Conservation (phyloP, 495 filamentous ascomycete species). For the Aspergillus heteromorphus region DNA sequence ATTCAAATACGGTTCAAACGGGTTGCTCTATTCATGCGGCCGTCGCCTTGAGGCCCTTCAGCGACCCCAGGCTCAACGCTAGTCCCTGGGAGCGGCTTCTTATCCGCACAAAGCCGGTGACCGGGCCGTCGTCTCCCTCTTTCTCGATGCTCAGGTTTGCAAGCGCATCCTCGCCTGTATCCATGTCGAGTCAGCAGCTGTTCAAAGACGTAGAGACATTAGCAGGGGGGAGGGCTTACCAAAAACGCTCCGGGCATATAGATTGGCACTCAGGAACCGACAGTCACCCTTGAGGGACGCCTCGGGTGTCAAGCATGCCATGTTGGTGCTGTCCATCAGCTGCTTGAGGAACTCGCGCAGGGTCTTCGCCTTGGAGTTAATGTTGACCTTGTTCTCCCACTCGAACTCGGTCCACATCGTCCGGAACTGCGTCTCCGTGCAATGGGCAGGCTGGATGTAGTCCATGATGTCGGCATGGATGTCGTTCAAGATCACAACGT, state of each 20-base stretch:
- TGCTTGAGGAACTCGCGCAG: constrained; percentile 90
- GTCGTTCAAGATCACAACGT: constrained; percentile 98
- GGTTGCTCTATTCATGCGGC: constrained; percentile 36
- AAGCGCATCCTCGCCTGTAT: constrained; percentile 91
- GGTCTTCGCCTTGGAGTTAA: constrained; percentile 92
- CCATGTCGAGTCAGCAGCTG: constrained; percentile 19
- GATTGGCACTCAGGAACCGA: constrained; percentile 93
- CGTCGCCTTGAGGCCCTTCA: constrained; percentile 81
- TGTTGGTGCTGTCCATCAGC: constrained; percentile 96
- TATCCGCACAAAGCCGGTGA: constrained; percentile 99
- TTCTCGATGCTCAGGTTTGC: constrained; percentile 98
- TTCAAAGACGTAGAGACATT: background rate
- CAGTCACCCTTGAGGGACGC: constrained; percentile 96
- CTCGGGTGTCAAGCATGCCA: constrained; percentile 96
- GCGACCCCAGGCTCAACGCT: constrained; percentile 84
- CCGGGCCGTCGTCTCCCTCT: constrained; percentile 89
- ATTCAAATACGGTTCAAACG: constrained; percentile 17
- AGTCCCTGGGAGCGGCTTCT: constrained; percentile 95
- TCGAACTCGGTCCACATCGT: constrained; percentile 99
- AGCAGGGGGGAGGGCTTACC: constrained; percentile 54
- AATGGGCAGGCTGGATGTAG: constrained; percentile 96
- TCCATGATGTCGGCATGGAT: constrained; percentile 99
- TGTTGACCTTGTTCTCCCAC: constrained; percentile 99
- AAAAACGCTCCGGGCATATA: constrained; percentile 97
- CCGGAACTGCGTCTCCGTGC: constrained; percentile 96